Percentiles rank a stretch among this genome's conserved stretches.
Conservation (phyloP, 306 rosid species). For the Acacia confusa region DNA sequence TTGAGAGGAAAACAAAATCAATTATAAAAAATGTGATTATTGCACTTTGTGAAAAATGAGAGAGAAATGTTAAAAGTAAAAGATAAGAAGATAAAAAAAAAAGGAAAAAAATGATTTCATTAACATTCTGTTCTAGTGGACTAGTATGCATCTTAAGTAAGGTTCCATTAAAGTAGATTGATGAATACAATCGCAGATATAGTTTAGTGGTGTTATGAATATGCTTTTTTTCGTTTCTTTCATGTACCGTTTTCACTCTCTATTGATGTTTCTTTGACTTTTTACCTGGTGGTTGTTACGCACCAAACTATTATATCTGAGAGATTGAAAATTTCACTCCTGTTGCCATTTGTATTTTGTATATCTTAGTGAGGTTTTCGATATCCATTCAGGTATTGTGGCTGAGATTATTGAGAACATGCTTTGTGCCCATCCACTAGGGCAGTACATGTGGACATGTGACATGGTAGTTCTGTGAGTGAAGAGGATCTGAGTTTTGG, state of each 20-base stretch:
- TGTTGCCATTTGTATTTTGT: background rate
- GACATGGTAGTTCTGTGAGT: slow-evolving; percentile 25
- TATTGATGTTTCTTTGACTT: slow-evolving; percentile 5
- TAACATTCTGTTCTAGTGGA: background rate
- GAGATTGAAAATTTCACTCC: background rate
- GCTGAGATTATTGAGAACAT: slow-evolving; percentile 22
- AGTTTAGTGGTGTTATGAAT: background rate
- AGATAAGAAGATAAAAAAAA: background rate
- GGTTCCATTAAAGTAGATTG: background rate
- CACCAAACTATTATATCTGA: background rate
- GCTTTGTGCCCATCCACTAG: background rate
- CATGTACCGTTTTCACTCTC: background rate
- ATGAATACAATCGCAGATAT: background rate
- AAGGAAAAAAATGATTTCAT: background rate
- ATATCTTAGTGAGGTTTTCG: slow-evolving; percentile 19
- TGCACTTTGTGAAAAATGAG: background rate
- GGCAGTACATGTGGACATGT: background rate
- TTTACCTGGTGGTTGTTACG: background rate
- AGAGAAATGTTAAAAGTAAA: background rate
- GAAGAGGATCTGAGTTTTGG: slow-evolving; percentile 35
- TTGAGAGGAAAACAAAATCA: background rate
- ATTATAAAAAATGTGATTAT: background rate
- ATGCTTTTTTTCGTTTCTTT: background rate
- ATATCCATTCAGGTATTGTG: slow-evolving; percentile 18
- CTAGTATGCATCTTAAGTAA: background rate